Evolutionary conservation across 1,284 basidiomycete species (phyloP).

Genomic region (Ceratobasidium sp.): DNA sequence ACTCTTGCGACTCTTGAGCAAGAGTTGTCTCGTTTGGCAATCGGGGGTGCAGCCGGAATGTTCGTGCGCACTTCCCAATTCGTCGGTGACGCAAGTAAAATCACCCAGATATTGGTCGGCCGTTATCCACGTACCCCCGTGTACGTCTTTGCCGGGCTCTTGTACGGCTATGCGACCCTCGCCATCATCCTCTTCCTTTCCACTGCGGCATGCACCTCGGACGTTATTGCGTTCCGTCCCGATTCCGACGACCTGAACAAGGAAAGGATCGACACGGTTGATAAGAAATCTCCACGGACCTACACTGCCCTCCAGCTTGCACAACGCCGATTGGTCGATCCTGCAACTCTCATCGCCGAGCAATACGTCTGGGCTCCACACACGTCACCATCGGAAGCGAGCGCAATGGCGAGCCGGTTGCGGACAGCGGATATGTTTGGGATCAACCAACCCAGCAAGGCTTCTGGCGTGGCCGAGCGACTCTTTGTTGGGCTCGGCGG

Average conservation of each 20-base stretch:
- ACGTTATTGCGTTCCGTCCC: neutral
- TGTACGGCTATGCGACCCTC: slow-evolving; percentile 26
- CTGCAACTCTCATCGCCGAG: slow-evolving; percentile 26
- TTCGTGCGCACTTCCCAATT: slow-evolving; percentile 8
- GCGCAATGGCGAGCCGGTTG: slow-evolving; percentile 11
- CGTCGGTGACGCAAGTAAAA: slow-evolving; percentile 10
- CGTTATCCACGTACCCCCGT: slow-evolving; percentile 22
- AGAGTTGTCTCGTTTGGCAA: slow-evolving; percentile 19
- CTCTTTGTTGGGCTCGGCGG: slow-evolving; percentile 25
- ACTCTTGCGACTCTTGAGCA: slow-evolving; percentile 15
- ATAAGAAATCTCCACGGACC: neutral
- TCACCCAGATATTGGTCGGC: slow-evolving; percentile 20
- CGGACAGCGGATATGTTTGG: slow-evolving; percentile 39
- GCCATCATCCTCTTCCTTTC: slow-evolving; percentile 28
- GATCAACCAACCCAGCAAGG: neutral
- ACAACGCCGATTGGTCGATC: slow-evolving; percentile 9
- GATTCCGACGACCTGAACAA: neutral
- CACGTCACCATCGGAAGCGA: slow-evolving; percentile 12
- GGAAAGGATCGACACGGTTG: neutral
- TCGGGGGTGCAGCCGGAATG: slow-evolving; percentile 8
- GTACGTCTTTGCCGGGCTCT: slow-evolving; percentile 19
- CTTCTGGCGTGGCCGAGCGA: neutral
- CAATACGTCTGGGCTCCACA: slow-evolving; percentile 32
- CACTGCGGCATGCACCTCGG: slow-evolving; percentile 15
- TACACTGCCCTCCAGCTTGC: slow-evolving; percentile 27